Percentiles rank a stretch among this genome's conserved stretches.
Conservation (phyloP, 495 filamentous ascomycete species). For the Penicillium goetzii region DNA sequence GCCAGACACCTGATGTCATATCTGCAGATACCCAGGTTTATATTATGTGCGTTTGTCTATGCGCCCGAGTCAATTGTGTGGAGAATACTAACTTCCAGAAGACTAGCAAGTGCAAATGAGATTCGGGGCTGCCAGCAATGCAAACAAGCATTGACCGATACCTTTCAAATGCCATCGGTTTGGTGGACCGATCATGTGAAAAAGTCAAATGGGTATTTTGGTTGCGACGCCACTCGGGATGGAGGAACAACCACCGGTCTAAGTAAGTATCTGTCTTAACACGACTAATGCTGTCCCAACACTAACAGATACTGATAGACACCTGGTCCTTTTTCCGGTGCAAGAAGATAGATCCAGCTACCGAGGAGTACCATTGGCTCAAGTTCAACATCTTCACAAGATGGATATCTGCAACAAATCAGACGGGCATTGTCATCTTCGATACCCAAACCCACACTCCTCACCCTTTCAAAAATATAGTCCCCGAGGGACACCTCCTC, state of each 20-base stretch:
- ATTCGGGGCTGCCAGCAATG: neutral
- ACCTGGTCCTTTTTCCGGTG: constrained; percentile 12
- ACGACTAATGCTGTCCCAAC: neutral
- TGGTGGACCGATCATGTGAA: constrained; percentile 14
- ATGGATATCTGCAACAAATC: constrained; percentile 29
- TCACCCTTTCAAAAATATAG: neutral
- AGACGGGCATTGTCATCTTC: constrained; percentile 40
- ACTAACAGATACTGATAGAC: constrained; percentile 3
- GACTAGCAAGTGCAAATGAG: neutral
- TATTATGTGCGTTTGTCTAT: constrained; percentile 6
- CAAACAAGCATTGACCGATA: neutral
- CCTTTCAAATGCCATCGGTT: constrained; percentile 3
- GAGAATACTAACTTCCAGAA: neutral
- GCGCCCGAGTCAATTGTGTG: neutral
- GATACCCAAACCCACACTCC: constrained; percentile 24
- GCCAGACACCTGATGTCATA: neutral
- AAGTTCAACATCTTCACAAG: constrained; percentile 40
- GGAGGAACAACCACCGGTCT: neutral
- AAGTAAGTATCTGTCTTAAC: constrained; percentile 9
- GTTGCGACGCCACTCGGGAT: constrained; percentile 18
- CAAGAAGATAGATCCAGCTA: neutral
- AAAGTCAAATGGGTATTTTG: constrained; percentile 21
- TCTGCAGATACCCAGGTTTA: constrained; percentile 4
- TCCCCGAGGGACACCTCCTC: neutral
- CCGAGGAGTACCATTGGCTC: constrained; percentile 33